Evolutionary conservation across 305 asterid genomes (phyloP), one percentile per base, ranked within the genome.

Genomic region (Solanum hybrid): DNA sequence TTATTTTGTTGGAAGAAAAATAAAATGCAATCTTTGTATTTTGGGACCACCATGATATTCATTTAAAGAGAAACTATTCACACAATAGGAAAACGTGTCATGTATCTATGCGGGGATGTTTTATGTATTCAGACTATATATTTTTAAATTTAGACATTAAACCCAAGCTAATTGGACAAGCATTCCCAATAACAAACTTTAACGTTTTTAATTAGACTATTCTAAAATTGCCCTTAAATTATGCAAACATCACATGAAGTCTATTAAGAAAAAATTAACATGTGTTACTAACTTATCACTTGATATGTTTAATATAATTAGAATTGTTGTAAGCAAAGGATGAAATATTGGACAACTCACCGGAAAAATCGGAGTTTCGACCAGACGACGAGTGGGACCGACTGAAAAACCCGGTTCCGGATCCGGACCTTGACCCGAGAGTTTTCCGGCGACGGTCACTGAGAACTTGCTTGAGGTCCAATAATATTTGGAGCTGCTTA

Each of bases 401-500:
- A 22, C 96, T 92, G 84, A 87, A 86, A 77, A 92, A 91, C 1
- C n/a, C n/a, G n/a, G n/a, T n/a, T n/a, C 91, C 93, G 31, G 91
- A 86, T 78, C 80, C 87, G 1, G 90, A 51, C 35, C 38, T 91
- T 3, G 93, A 56, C 6, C 87, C 87, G 12, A 35, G 87, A 22
- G 22, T 89, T 93, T 92, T 95, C 82, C 95, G 93, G 89, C 95
- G 94, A 1, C 96, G 93, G 8, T 94, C 96, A 2, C 27, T 36
- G 12, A 95, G 88, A 42, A 96, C 90, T 31, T 90, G 95, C 93
- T 96, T 97, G 86, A 94, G 95, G 90, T 96, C 97, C 69, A 94
- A 75, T 90, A 97, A 87, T 86, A 94, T 95, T 24, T 93, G 95
- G 24, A 97, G 98, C 88, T 97, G 99, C 85, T 93, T 96, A 35